A percentile compares a stretch with the other conserved stretches of the same genome.
Conservation (phyloP, 2,329 filamentous ascomycete species). For the Coniella vitis region DNA sequence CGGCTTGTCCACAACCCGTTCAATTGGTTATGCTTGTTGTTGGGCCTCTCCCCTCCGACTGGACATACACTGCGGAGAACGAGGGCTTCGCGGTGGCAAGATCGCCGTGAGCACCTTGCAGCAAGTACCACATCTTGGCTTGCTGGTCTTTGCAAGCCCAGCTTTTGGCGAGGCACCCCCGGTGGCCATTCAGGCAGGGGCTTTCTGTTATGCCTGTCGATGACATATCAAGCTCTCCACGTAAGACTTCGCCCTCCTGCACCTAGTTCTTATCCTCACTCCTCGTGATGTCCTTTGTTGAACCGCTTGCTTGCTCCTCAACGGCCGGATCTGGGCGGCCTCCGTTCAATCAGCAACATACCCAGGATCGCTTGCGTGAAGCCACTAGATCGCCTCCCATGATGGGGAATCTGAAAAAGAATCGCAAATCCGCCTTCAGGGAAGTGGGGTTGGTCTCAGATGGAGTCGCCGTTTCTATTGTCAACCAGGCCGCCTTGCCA, state of each 20-base stretch:
- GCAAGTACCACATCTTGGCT: no score
- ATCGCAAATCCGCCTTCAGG: slow-evolving; percentile 45
- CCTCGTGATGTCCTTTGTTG: slow-evolving; percentile 7
- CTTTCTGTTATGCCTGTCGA: background rate
- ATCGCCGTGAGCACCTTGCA: slow-evolving; percentile 1
- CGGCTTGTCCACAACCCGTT: background rate
- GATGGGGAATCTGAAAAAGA: slow-evolving; percentile 40
- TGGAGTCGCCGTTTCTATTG: slow-evolving; percentile 20
- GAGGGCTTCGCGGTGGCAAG: slow-evolving; percentile 14
- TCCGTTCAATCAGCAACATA: slow-evolving; percentile 43
- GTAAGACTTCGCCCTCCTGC: background rate
- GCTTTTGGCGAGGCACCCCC: no score
- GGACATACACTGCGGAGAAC: background rate
- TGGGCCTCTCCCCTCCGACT: background rate
- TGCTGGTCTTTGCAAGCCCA: background rate
- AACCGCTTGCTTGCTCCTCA: background rate
- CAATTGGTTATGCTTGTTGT: background rate
- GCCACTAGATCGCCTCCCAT: slow-evolving; percentile 34
- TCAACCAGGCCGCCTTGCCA: slow-evolving; percentile 22
- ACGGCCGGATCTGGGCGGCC: slow-evolving; percentile 28
- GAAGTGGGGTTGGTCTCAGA: slow-evolving; percentile 41
- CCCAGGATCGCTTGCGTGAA: slow-evolving; percentile 45
- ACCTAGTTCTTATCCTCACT: background rate
- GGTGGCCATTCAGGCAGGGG: background rate
- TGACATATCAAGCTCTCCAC: background rate